Conservation (phyloP, 345 rosid species). For the Citrus glauca region DNA sequence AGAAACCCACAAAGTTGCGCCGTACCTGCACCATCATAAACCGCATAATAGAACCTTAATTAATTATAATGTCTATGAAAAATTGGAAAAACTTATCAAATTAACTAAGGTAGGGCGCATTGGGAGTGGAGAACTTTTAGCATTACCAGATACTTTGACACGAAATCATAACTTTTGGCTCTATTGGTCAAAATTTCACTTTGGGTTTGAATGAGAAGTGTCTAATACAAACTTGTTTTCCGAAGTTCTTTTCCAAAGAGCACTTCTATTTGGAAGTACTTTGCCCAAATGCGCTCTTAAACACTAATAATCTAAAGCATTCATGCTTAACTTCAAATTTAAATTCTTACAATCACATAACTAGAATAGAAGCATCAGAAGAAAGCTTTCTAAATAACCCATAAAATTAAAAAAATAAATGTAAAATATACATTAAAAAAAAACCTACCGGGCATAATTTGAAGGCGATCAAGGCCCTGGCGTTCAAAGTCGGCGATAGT, state of each 20-base stretch:
- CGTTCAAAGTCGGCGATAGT: conserved; percentile 69
- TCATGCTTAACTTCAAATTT: background rate
- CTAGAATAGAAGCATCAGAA: background rate
- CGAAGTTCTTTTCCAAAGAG: background rate
- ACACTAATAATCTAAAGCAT: background rate
- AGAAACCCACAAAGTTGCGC: conserved; percentile 79
- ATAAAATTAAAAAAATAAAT: too few relatives aligned
- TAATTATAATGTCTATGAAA: background rate
- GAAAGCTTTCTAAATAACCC: background rate
- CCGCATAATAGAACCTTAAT: background rate
- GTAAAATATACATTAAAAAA: background rate
- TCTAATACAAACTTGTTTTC: background rate
- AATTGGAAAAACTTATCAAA: background rate
- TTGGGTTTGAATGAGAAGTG: background rate
- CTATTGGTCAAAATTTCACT: background rate
- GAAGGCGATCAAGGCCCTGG: conserved; percentile 74
- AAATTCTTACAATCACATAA: background rate
- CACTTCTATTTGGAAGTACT: background rate
- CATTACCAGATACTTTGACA: background rate
- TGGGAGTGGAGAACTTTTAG: background rate
- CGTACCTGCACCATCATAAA: conserved; percentile 50
- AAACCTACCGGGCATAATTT: conserved; percentile 83
- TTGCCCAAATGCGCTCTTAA: background rate
- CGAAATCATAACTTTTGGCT: background rate
- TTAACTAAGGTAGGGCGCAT: background rate